Percentiles rank a stretch among this genome's conserved stretches.
These are phyloP conservation scores for Plicaturopsis crispa DNA, from an alignment of 768 basidiomycete genomes.

Conservation along the genomic window DNA sequence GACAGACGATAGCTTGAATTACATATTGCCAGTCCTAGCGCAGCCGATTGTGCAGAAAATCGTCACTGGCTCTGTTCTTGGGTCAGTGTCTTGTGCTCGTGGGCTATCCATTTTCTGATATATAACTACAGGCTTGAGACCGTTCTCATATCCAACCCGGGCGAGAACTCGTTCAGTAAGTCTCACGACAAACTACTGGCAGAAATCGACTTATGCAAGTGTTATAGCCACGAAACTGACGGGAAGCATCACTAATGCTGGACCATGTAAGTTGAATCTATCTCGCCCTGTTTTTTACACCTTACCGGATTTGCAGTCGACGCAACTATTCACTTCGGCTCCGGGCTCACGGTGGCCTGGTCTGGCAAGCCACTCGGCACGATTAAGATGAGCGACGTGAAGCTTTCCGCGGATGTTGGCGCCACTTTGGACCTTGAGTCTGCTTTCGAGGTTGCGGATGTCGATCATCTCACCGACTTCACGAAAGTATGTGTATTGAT, in stretches of 20 bases:
- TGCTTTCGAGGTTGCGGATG: conserved; percentile 50
- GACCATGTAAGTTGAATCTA: conserved; percentile 48
- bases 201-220: background rate
- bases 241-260: conserved; percentile 61
- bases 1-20: conserved; percentile 54
- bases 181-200: background rate
- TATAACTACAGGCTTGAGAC: conserved; percentile 37
- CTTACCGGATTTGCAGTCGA: conserved; percentile 37
- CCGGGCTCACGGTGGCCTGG: conserved; percentile 59
- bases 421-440: conserved; percentile 47
- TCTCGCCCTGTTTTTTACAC: background rate
- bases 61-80: conserved; percentile 47
- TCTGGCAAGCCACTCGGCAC: conserved; percentile 46
- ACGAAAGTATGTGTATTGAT: conserved; percentile 37
- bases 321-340: conserved; percentile 56
- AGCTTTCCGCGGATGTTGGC: conserved; percentile 57
- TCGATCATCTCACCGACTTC: conserved; percentile 51
- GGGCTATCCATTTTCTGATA: no score
- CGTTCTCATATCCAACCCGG: conserved; percentile 53
- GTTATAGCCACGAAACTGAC: conserved; percentile 39
- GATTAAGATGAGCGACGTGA: conserved; percentile 53
- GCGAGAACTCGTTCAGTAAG: conserved; percentile 49
- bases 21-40: conserved; percentile 64
- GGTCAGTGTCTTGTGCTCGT: no score
- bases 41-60: conserved; percentile 70